These are phyloP conservation scores for Chalciporus piperatus DNA, from an alignment of 768 basidiomycete species.

Conservation along the genomic window DNA sequence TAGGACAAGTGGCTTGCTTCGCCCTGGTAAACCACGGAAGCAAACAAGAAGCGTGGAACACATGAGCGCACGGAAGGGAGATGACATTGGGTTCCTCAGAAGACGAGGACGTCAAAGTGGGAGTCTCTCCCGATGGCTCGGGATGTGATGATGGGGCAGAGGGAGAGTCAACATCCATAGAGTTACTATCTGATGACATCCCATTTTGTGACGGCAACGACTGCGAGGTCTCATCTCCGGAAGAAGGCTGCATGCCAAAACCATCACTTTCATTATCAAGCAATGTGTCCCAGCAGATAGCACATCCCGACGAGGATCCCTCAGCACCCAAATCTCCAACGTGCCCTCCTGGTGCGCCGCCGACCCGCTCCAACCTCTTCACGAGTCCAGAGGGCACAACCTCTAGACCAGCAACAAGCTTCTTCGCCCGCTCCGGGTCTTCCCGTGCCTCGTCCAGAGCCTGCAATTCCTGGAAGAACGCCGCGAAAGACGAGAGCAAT, in stretches of 20 bases:
- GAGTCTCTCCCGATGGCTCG: slow-evolving; percentile 2
- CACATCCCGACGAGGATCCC: slow-evolving; percentile 46
- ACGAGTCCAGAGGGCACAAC: slow-evolving; percentile 66
- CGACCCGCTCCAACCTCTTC: slow-evolving; percentile 55
- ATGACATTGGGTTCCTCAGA: slow-evolving; percentile 47
- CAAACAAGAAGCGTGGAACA: slow-evolving; percentile 77
- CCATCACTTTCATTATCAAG: slow-evolving; percentile 45
- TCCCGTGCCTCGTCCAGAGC: slow-evolving; percentile 42
- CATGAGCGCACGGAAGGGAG: slow-evolving; percentile 74
- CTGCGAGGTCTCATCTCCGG: slow-evolving; percentile 5
- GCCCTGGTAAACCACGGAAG: slow-evolving; percentile 82
- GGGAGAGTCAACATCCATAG: slow-evolving; percentile 22
- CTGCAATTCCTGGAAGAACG: slow-evolving; percentile 29
- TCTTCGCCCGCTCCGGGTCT: slow-evolving; percentile 65
- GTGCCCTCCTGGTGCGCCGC: slow-evolving; percentile 36
- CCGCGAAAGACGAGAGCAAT: slow-evolving; percentile 24
- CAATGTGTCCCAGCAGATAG: slow-evolving; percentile 74
- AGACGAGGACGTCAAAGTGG: slow-evolving; percentile 5
- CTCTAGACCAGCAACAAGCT: slow-evolving; percentile 61
- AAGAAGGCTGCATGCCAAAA: slow-evolving; percentile 15
- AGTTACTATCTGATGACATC: slow-evolving; percentile 1
- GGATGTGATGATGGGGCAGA: slow-evolving; percentile 10
- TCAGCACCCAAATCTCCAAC: slow-evolving; percentile 34
- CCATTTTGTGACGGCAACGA: slow-evolving; percentile 3
- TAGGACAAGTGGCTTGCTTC: slow-evolving; percentile 77